phyloP scores from a whole-genome alignment of 441 rosid species.

The Brassica hybrid region DNA sequence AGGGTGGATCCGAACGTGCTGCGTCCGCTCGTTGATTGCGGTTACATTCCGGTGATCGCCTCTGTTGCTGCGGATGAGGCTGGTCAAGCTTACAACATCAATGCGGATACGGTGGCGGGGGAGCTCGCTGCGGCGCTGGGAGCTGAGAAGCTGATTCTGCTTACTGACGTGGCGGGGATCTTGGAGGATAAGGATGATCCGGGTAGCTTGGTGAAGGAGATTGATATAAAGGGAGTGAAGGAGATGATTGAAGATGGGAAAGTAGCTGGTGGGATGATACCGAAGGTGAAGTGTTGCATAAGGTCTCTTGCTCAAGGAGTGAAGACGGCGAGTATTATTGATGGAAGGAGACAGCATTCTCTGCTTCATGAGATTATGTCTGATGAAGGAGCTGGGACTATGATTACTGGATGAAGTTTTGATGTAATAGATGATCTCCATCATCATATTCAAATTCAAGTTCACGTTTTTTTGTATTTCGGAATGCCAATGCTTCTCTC shows the following conservation, averaged over 20 bases:
- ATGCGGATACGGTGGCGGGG: conserved; percentile 94
- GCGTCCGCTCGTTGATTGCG: conserved; percentile 59
- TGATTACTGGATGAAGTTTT: conserved; percentile 64
- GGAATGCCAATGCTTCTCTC: not conserved
- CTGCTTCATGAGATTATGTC: conserved; percentile 90
- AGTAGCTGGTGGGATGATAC: conserved; percentile 95
- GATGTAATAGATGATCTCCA: not conserved
- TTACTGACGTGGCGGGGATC: conserved; percentile 93
- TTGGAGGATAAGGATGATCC: conserved; percentile 68
- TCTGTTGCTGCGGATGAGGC: conserved; percentile 81
- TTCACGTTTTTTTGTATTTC: conserved; percentile 9
- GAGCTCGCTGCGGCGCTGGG: conserved; percentile 92
- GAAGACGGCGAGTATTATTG: conserved; percentile 86
- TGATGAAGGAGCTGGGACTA: conserved; percentile 89
- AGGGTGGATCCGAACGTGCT: conserved; percentile 67
- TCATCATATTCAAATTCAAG: not conserved
- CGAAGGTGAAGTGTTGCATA: conserved; percentile 88
- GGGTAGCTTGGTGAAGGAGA: conserved; percentile 77
- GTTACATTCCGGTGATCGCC: conserved; percentile 85
- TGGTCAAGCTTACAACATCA: conserved; percentile 85
- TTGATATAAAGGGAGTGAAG: conserved; percentile 83
- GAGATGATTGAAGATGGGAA: conserved; percentile 76
- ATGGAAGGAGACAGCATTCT: conserved; percentile 82
- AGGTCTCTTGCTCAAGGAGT: conserved; percentile 89
- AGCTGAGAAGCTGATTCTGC: conserved; percentile 86